Base-by-base conservation (phyloP, 2,329 filamentous ascomycete species). In the Aspergillus sp. region DNA sequence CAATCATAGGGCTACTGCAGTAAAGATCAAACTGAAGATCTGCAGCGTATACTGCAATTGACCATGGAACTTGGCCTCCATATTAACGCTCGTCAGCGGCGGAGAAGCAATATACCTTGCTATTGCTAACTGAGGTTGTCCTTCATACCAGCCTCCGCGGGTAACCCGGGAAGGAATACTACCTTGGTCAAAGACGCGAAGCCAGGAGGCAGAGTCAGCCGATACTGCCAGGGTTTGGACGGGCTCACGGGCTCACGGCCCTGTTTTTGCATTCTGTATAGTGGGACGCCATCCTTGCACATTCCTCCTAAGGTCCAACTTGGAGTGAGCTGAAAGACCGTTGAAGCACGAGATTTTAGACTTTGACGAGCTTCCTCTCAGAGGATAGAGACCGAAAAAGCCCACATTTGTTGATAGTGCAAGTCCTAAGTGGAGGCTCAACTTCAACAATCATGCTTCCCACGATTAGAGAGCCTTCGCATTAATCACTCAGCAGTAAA, bases 111-210 rank as follows among this genome's bases (percentile, higher is more conserved):
- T 44, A n/a, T 45, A 48, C 44, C 51, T 43, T 39, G 35, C 27
- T 51, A 56, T 50, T 55, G 55, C 57, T 62, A 59, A 55, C 53
- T 55, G 31, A 59, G 57, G 56, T 47, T 47, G 56, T 55, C 55
- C 58, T 59, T 63, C 63, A 65, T 65, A 65, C 63, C 63, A 64
- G 40, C 48, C 40, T 55, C 52, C 56, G 61, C 56, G 47, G 43
- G 24, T 58, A 53, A 52, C 56, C 54, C 57, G 57, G 57, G 48
- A 59, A 63, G 57, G 48, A 59, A 63, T 63, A 56, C 56, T 54
- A 54, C 55, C 51, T 52, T 55, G 53, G 41, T 39, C 48, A 53
- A 48, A 39, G 23, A 39, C 24, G 40, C 46, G 33, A 51, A 47
- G 11, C 47, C 58, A 57, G 51, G 50, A 58, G 57, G 55, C n/a